These are phyloP conservation scores for Fusarium zealandicum DNA, from an alignment of 2,329 filamentous ascomycete genomes.

Conservation along the genomic window DNA sequence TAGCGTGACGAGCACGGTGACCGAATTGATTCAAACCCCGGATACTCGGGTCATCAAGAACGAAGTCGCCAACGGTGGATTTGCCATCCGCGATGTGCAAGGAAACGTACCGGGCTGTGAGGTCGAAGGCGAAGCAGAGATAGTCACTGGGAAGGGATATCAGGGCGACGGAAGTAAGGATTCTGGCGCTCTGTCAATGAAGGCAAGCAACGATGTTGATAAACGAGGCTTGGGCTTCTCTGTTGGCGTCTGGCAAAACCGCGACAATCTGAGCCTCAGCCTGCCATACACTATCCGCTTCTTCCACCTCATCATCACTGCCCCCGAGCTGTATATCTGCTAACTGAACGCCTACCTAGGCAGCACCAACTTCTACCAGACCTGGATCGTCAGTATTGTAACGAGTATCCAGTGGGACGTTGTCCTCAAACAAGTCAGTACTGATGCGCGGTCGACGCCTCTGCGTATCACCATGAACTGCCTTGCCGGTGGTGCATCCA, in stretches of 20 bases:
- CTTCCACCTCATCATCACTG: conserved; percentile 19
- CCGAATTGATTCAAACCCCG: neutral
- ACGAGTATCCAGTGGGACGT: conserved; percentile 4
- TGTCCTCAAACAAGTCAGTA: conserved; percentile 1
- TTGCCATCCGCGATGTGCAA: neutral
- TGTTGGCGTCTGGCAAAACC: conserved; percentile 11
- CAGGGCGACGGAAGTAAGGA: conserved; percentile 16
- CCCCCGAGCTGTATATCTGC: conserved; percentile 11
- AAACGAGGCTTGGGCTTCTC: conserved; percentile 12
- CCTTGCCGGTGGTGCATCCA: neutral
- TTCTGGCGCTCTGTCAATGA: conserved; percentile 7
- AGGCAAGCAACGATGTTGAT: neutral
- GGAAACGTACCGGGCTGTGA: neutral
- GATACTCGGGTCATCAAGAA: conserved; percentile 8
- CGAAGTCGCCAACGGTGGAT: conserved; percentile 12
- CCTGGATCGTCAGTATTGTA: neutral
- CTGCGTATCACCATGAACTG: conserved; percentile 15
- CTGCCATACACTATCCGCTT: conserved; percentile 29
- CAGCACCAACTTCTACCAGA: neutral
- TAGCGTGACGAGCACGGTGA: neutral
- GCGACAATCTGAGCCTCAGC: neutral
- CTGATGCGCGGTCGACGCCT: neutral
- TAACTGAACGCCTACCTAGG: conserved; percentile 16
- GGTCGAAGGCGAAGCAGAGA: neutral
- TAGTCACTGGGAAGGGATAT: conserved; percentile 5